Base-by-base conservation (phyloP, 148 eudicot species). In the Camellia japonica region DNA sequence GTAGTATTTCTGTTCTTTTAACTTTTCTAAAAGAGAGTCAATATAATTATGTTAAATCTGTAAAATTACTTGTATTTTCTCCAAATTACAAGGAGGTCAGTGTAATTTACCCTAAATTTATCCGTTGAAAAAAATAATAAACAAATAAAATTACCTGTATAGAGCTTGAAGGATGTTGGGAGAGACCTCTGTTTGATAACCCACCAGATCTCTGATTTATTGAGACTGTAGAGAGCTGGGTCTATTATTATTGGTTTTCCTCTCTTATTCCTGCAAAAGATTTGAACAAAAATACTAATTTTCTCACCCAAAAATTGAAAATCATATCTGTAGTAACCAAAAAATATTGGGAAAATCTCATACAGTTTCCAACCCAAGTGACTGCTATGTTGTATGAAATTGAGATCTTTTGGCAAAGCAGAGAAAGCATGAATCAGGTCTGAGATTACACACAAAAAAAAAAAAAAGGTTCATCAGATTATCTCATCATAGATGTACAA, bases 161-260 rank as follows among this genome's bases (percentile, higher is more conserved):
- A 93, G 72, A 95, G 86, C 89, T 93, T 95, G 91, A 95, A 95
- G 78, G 98, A 91, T 75, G 94, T 89, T 2, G 99, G 99, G n/a
- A 95, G 91, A 82, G 85, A 72, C 84, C 99, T 92, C 83, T 92
- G 99, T 84, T 95, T 90, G 61, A 90, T 82, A 64, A 79, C 92
- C 99, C 95, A 89, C 97, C 97, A 92, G 78, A 95, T 90, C 71
- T 95, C 92, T 76, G 99, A 95, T 83, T 95, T 93, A 78, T 95
- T 95, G 1, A 58, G 74, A 71, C 91, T 91, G 71, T 95, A 75
- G 65, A 95, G 84, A 75, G 88, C 99, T 77, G 99, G 99, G 71
- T 95, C 99, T 5, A 95, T 91, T 66, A 95, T 88, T 3, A 95
- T 85, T 73, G 99, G 99, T 78, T 91, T 95, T 61, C 88, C 99